Base-by-base conservation (phyloP, 1,284 basidiomycete genomes). In the Exobasidium cylindrosporum region DNA sequence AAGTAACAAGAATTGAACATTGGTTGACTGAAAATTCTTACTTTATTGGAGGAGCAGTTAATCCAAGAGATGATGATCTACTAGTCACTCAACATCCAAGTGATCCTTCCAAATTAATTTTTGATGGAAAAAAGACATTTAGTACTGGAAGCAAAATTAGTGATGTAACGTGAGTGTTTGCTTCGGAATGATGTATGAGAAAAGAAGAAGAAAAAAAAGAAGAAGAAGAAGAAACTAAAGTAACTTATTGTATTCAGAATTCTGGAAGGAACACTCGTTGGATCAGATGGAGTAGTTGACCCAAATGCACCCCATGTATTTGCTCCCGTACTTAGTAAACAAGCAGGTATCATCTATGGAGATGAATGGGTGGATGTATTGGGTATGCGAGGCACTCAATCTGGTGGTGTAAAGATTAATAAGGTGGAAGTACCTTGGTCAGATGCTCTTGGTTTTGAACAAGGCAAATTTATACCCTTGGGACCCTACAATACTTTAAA, bases 291-390 rank as follows among this genome's bases (percentile, higher is more conserved):
- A 24, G 30, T n/a, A 55, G 53, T 44, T 32, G 53, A 21, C 4
- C 60, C 63, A 1, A 69, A 69, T 26, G 73, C 68, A 3, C 26
- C 32, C n/a, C 78, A 77, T 58, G 70, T 80, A 28, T 80, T 80
- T 61, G 78, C 74, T 1, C 60, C 74, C 24, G 76, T 75, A 6
- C 71, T 65, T 55, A 72, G 65, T 70, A 76, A 70, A 54, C 70
- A 63, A 64, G 55, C 63, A 17, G 78, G 73, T 10, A 78, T 81
- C 68, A 61, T 58, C 11, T 81, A 78, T 53, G 74, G 74, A 7
- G 76, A 79, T 58, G 76, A 81, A 60, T 81, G 79, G 79, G 72
- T 76, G 47, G 77, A 79, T 64, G 77, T 74, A 3, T 66, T 81
- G n/a, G 79, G 79, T n/a, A 74, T 79, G 69, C 70, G 78, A 21